phyloP scores from a whole-genome alignment of 768 basidiomycete genomes.

The Leccinum incarnatum region DNA sequence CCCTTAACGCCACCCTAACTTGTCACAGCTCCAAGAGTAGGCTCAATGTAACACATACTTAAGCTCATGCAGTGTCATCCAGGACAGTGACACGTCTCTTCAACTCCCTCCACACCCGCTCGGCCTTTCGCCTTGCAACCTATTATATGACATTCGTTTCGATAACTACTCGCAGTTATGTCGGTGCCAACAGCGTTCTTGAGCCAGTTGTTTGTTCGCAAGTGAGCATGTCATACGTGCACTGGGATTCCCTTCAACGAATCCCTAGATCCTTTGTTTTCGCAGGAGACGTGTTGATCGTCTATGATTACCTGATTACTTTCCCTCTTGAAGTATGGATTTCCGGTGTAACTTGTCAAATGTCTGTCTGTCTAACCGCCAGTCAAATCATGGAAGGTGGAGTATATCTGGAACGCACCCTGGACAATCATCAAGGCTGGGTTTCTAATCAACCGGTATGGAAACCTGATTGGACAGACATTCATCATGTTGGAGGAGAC shows the following conservation, averaged over 20 bases:
- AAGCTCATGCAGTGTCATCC: neutral
- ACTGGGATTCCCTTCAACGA: neutral
- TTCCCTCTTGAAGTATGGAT: conserved; percentile 10
- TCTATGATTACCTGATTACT: conserved; percentile 13
- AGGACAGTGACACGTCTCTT: neutral
- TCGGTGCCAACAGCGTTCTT: neutral
- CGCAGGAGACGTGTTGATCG: conserved; percentile 1
- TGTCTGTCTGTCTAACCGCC: neutral
- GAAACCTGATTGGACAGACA: conserved; percentile 14
- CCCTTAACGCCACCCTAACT: neutral
- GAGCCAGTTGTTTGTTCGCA: neutral
- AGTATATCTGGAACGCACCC: conserved; percentile 16
- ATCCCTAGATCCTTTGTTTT: neutral
- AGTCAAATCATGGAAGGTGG: neutral
- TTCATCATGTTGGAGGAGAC: conserved; percentile 4
- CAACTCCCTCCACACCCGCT: neutral
- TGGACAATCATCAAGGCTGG: conserved; percentile 8
- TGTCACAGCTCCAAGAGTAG: neutral
- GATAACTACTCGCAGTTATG: neutral
- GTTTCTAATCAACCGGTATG: conserved; percentile 21
- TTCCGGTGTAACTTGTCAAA: neutral
- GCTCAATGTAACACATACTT: neutral
- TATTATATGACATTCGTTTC: neutral
- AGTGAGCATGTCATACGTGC: neutral
- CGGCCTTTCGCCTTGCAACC: neutral